Base-by-base conservation (phyloP, 345 rosid genomes). In the Dimocarpus longan region DNA sequence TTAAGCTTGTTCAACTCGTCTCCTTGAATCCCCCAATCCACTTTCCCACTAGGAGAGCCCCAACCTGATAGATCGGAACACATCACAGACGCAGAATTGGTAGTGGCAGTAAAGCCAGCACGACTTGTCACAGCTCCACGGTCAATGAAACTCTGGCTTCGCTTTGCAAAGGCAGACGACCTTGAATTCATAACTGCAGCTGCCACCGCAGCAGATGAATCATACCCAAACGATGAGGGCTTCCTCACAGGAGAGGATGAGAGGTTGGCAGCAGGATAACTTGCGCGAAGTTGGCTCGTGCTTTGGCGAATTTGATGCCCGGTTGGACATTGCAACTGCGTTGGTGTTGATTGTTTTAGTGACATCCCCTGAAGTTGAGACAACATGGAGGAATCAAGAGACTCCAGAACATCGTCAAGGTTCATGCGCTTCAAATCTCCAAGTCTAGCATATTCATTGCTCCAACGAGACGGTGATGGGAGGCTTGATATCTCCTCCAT, bases 71-170 rank as follows among this genome's bases (percentile, higher is more conserved):
- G 85, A 67, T 87, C 87, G 0, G 96, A 82, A 15, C 94, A 80
- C 89, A 84, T 88, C 86, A 85, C 78, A 1, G 88, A 71, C 13
- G 77, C 72, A 5, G 92, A 66, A 70, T 83, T 86, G 16, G 90
- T 84, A 60, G 91, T 76, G 11, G 87, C 91, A 0, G 92, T 79
- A 48, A 86, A 79, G 26, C 88, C 90, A 28, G 81, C 80, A 8
- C 79, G 85, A 78, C 70, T 80, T 40, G 80, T 42, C 32, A 59
- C 80, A 46, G 86, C 82, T 18, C 92, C 92, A 1, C 91, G 92
- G 79, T 92, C 94, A n/a, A 93, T 84, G 48, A 95, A 93, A 82
- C 99, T 95, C 85, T 92, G 91, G 83, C 99, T 95, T 39, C 99
- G 86, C 82, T 91, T 91, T 0, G 97, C 87, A 83, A 95, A 93